Evolutionary conservation across 805 yeast genomes (phyloP).

Genomic region (Hanseniaspora valbyensis): DNA sequence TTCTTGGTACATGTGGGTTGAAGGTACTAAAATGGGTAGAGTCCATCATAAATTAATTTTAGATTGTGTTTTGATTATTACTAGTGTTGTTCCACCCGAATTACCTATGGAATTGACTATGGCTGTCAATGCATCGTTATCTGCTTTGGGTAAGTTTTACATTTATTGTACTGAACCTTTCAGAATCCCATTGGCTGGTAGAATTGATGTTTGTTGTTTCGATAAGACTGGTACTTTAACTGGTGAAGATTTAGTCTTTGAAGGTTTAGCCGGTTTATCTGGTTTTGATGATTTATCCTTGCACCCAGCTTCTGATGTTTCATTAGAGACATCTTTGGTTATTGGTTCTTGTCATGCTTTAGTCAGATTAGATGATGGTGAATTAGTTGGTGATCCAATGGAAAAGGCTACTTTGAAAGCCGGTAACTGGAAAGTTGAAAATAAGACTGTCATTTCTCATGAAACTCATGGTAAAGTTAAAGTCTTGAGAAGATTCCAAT

Average conservation of each 20-base stretch:
- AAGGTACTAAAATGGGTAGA: slow-evolving; percentile 93
- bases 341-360: slow-evolving; percentile 95
- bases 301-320: slow-evolving; percentile 44
- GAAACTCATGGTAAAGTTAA: slow-evolving; percentile 38
- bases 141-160: slow-evolving; percentile 75
- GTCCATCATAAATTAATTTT: slow-evolving; percentile 83
- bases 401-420: slow-evolving; percentile 90
- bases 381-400: slow-evolving; percentile 98
- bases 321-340: slow-evolving; percentile 55
- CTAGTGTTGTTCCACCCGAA: slow-evolving; percentile 98
- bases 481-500: slow-evolving; percentile 89
- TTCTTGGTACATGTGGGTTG: slow-evolving; percentile 95
- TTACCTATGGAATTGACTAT: slow-evolving; percentile 97
- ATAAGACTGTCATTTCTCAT: slow-evolving; percentile 58
- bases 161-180: slow-evolving; percentile 97
- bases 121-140: slow-evolving; percentile 90
- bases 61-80: slow-evolving; percentile 89
- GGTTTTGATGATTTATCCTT: slow-evolving; percentile 43
- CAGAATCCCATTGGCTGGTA: slow-evolving; percentile 94
- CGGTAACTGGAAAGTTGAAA: slow-evolving; percentile 72
- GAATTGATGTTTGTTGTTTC: slow-evolving; percentile 95
- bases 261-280: slow-evolving; percentile 82
- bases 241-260: slow-evolving; percentile 90
- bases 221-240: slow-evolving; percentile 98
- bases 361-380: slow-evolving; percentile 90